Percentiles rank a stretch among this genome's conserved stretches.
Evolutionary conservation across 2,329 filamentous ascomycete species (phyloP).

Genomic region (Pseudomassariella vexata): DNA sequence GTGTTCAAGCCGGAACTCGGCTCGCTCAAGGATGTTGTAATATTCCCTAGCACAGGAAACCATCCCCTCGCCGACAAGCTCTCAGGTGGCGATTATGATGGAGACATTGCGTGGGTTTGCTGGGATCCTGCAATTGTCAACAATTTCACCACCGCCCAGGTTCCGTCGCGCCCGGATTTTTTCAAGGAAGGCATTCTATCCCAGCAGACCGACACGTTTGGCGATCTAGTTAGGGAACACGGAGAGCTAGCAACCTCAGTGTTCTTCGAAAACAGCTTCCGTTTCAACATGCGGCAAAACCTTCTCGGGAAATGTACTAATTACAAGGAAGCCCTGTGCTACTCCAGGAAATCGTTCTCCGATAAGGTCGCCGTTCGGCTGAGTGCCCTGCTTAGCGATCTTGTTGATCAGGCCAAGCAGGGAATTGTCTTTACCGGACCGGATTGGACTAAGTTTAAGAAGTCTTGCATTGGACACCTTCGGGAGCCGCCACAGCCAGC

Average conservation of each 20-base stretch:
- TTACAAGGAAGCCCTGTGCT: slow-evolving; percentile 58
- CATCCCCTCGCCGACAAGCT: slow-evolving; percentile 62
- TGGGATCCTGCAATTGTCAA: slow-evolving; percentile 63
- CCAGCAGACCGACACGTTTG: slow-evolving; percentile 41
- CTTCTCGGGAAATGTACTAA: slow-evolving; percentile 60
- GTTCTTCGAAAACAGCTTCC: slow-evolving; percentile 49
- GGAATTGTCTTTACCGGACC: slow-evolving; percentile 40
- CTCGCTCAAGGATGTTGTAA: slow-evolving; percentile 68
- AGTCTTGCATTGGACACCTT: slow-evolving; percentile 11
- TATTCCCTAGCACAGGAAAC: slow-evolving; percentile 64
- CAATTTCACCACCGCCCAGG: slow-evolving; percentile 59
- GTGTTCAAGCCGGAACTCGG: slow-evolving; percentile 56
- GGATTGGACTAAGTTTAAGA: slow-evolving; percentile 33
- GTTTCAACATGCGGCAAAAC: slow-evolving; percentile 50
- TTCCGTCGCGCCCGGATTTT: slow-evolving; percentile 39
- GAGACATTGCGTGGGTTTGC: slow-evolving; percentile 72
- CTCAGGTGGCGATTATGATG: slow-evolving; percentile 78
- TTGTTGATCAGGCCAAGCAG: slow-evolving; percentile 56
- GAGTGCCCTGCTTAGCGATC: slow-evolving; percentile 43
- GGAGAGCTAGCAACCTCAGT: slow-evolving; percentile 25
- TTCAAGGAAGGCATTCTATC: slow-evolving; percentile 41
- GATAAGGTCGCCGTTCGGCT: slow-evolving; percentile 38
- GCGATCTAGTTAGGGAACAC: slow-evolving; percentile 29
- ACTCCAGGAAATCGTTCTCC: slow-evolving; percentile 47
- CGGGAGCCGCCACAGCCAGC: slow-evolving; percentile 27